These are phyloP conservation scores for Metschnikowia borealis DNA, from an alignment of 805 yeast species.

Conservation along the genomic window DNA sequence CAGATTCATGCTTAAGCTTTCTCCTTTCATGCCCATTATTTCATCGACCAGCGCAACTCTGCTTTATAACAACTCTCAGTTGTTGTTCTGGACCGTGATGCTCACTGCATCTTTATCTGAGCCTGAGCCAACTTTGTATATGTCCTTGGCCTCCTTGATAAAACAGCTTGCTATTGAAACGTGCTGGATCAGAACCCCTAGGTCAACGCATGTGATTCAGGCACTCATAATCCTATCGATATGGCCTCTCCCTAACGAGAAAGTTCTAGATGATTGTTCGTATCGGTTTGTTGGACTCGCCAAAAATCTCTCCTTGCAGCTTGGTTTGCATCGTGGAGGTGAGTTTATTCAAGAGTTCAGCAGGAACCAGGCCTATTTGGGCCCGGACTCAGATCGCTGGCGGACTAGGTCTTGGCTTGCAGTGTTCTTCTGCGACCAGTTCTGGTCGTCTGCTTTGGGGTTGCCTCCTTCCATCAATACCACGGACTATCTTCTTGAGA, in stretches of 20 bases:
- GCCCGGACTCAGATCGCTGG: conserved; percentile 90
- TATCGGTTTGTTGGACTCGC: conserved; percentile 87
- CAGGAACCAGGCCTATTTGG: conserved; percentile 78
- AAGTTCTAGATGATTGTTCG: conserved; percentile 87
- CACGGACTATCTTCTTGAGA: conserved; percentile 72
- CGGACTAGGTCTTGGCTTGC: conserved; percentile 91
- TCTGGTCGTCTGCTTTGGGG: conserved; percentile 85
- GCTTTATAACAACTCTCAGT: conserved; percentile 75
- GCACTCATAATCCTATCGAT: conserved; percentile 78
- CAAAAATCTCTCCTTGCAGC: conserved; percentile 74
- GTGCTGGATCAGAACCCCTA: conserved; percentile 89
- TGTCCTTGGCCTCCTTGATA: conserved; percentile 68
- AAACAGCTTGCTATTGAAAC: conserved; percentile 87
- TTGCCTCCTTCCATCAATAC: conserved; percentile 83
- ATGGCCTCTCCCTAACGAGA: conserved; percentile 93
- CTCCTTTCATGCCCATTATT: conserved; percentile 79
- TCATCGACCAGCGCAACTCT: conserved; percentile 68
- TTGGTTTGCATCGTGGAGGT: conserved; percentile 85
- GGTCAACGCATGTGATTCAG: conserved; percentile 91
- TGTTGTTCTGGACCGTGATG: conserved; percentile 88
- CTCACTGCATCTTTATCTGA: conserved; percentile 82
- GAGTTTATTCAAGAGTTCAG: conserved; percentile 88
- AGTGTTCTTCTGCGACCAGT: conserved; percentile 81
- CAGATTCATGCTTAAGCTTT: conserved; percentile 58
- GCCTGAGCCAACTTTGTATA: conserved; percentile 80